phyloP scores from a whole-genome alignment of 2,329 filamentous ascomycete genomes.

The Botryotinia convoluta region DNA sequence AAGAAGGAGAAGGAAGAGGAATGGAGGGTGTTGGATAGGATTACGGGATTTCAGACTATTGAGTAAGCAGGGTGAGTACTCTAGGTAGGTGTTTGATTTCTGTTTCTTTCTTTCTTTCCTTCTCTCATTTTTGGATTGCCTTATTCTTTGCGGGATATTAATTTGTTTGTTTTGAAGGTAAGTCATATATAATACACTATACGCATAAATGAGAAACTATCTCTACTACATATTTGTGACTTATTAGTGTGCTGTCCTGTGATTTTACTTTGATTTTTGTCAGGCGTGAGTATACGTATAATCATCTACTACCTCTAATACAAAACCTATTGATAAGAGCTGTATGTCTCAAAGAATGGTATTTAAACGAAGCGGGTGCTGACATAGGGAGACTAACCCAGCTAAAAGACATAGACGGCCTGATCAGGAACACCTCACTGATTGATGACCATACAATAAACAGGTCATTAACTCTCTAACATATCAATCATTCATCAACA shows the following conservation, averaged over 20 bases:
- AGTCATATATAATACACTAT: not conserved
- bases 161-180: not conserved
- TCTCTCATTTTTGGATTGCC: no score
- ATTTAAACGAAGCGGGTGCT: not conserved
- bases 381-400: not conserved
- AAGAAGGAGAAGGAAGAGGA: not conserved
- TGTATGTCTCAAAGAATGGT: not conserved
- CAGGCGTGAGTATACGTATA: not conserved
- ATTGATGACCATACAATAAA: not conserved
- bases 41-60: not conserved
- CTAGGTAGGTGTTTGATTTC: not conserved
- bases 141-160: not conserved
- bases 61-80: not conserved
- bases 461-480: not conserved
- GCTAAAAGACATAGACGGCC: not conserved
- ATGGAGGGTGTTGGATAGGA: not conserved
- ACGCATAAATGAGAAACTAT: not conserved
- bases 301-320: not conserved
- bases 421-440: not conserved
- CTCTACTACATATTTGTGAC: not conserved
- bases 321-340: not conserved
- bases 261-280: not conserved
- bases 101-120: not conserved
- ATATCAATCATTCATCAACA: not conserved
- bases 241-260: not conserved